Evolutionary conservation across 257 asterid species (phyloP), one percentile per base, ranked within the genome.

Genomic region (Penstemon barbatus): DNA sequence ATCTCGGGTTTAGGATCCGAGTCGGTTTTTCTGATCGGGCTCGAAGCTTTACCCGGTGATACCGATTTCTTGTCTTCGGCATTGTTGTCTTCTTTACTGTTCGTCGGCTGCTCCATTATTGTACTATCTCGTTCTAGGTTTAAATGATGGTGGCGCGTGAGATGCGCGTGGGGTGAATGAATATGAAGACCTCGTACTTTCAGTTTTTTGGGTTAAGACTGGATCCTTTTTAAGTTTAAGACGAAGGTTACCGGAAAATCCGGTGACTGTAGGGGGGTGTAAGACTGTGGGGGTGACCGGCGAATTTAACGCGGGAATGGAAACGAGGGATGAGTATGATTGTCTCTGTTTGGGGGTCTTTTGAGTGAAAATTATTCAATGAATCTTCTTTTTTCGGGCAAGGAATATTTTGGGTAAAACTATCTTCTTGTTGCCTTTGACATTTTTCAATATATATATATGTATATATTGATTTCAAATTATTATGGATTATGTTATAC

Each of bases 81-180:
- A 61, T 61, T 71, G 19, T 74, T 81, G 71, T 62, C 80, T 51
- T 63, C 77, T 5, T 52, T 53, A 76, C 0, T 49, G 54, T 49
- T 75, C 50, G 67, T 52, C 49, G 80, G 83, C 76, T 57, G 84
- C 77, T 81, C 88, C 90, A 82, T 85, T 69, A 33, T 49, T 25
- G 33, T 25, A 25, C 33, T 25, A 25, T 1, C 33, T 25, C 33
- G 2, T 25, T 25, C 33, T 25, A 18, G 33, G 54, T 65, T 48
- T 52, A 57, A 48, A 51, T 15, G 63, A 46, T 8, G 84, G 82
- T 44, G 79, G 83, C 82, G 87, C 79, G 87, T 82, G 67, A 6
- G 71, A 67, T 63, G 82, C 78, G 81, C 79, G 79, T 76, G 72
- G 61, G 13, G 48, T 46, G 37, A 25, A 39, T 3, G 62, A 46